Base-by-base conservation (phyloP, 2,329 filamentous ascomycete species). In the Daldinia sp. region DNA sequence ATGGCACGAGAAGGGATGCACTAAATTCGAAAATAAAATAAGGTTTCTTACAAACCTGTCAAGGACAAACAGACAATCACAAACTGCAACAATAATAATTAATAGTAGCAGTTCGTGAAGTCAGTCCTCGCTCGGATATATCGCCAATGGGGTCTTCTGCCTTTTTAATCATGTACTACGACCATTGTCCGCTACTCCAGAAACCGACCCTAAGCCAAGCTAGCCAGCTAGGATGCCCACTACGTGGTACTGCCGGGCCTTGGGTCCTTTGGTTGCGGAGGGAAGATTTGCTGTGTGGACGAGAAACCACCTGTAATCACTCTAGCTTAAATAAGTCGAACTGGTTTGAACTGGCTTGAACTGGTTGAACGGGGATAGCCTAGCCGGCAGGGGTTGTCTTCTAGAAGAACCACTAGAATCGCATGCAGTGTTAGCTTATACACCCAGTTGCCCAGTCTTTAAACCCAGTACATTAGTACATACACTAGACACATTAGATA, bases 391-490 rank as follows among this genome's bases (percentile, higher is more conserved):
- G 59, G 62, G 43, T 61, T 49, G 49, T 27, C 63, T 68, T 68
- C 65, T 68, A 68, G 65, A 68, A 68, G 59, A 32, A 66, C 63
- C 65, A 68, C 65, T 68, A 68, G 65, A 68, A 68, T 68, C 53
- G 63, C 53, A 61, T 65, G 65, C 47, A 60, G 45, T 52, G 45
- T 49, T 62, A 50, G 54, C 35, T n/a, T n/a, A n/a, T n/a, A n/a
- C n/a, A n/a, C n/a, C n/a, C n/a, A n/a, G n/a, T n/a, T n/a, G n/a
- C n/a, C n/a, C n/a, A n/a, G n/a, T n/a, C n/a, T n/a, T n/a, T n/a
- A n/a, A n/a, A n/a, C n/a, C n/a, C n/a, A n/a, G n/a, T n/a, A n/a
- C n/a, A n/a, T n/a, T n/a, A n/a, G n/a, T n/a, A n/a, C n/a, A n/a
- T n/a, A n/a, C n/a, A n/a, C n/a, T n/a, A n/a, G n/a, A n/a, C n/a